Evolutionary conservation across 2,329 filamentous ascomycete species (phyloP).

Genomic region (Chalaropsis thielavioides): DNA sequence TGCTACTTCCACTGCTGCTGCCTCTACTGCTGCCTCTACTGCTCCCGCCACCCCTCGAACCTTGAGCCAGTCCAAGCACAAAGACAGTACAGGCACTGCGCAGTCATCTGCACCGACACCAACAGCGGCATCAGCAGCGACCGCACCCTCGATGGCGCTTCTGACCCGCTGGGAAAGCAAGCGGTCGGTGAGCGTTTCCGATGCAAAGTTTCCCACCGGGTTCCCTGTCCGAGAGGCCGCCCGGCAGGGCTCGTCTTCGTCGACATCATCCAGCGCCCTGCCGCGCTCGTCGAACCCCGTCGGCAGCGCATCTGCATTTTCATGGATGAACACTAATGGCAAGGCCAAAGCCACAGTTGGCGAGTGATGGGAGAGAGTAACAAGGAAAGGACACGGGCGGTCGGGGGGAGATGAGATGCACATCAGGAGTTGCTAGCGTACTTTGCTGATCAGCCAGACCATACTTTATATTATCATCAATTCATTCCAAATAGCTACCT

Average conservation of each 20-base stretch:
- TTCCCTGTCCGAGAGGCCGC: slow-evolving; percentile 39
- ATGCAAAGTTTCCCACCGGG: slow-evolving; percentile 7
- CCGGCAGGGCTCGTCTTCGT: slow-evolving; percentile 31
- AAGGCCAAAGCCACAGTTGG: slow-evolving; percentile 27
- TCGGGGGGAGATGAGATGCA: background rate
- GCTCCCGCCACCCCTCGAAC: slow-evolving; percentile 22
- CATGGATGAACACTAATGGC: slow-evolving; percentile 59
- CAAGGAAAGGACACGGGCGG: too few species aligned
- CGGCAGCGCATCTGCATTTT: slow-evolving; percentile 84
- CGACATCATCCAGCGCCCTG: slow-evolving; percentile 21
- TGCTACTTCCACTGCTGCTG: background rate
- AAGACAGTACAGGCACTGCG: slow-evolving; percentile 1
- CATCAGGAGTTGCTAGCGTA: background rate
- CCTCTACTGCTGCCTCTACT: background rate
- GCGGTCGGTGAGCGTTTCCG: slow-evolving; percentile 11
- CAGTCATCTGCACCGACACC: background rate
- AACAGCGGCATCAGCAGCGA: background rate
- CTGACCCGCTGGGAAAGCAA: slow-evolving; percentile 19
- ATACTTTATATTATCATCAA: slow-evolving; percentile 1
- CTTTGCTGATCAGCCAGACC: background rate
- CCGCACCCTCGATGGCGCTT: slow-evolving; percentile 3
- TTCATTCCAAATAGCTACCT: background rate
- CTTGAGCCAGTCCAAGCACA: slow-evolving; percentile 29
- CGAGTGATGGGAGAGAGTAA: too few species aligned
- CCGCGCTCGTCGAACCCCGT: slow-evolving; percentile 63